Base-by-base conservation (phyloP, 2,329 filamentous ascomycete species). In the Aspergillus pseudoglaucus region DNA sequence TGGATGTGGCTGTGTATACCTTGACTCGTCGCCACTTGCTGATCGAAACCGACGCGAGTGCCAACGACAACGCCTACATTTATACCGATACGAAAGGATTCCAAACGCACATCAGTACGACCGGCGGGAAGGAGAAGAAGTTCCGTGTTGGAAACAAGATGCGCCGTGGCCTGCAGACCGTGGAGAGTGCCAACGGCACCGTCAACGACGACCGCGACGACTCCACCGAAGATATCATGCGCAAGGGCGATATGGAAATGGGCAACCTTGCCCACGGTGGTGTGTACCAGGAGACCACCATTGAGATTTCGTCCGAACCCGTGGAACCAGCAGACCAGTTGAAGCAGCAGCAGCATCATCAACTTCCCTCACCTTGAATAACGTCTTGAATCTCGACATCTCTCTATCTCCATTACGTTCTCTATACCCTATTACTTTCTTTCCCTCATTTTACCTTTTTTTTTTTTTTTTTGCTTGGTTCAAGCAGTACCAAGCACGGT, bases 1-100 rank as follows among this genome's bases (percentile, higher is more conserved):
- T 81, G 14, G 79, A 82, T 60, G 77, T 78, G n/a, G 56, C 76
- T 0, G 69, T 82, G 5, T 82, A 81, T 64, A 77, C 77, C 0
- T 56, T 79, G 15, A 82, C 79, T 0, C 72, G 79, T 14, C 74
- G 74, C 42, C 75, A 78, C 41, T 68, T 81, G 55, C 68, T 82
- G 14, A 67, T 76, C 54, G 72, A 75, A 49, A 72, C 75, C 49
- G 73, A 75, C 42, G 64, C 61, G 46, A 63, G 58, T 40, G 52
- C 53, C 2, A 60, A 53, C 27, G 56, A 59, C 22, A 53, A 48
- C 22, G 53, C 50, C 41, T 63, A 60, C 40, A 56, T 64, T 4
- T 56, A 68, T 60, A 56, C 57, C 9, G 56, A 59, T 38, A 59
- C 61, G 15, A 53, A 60, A 35, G 44, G 46, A 8, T 61, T 58